A percentile compares a stretch with the other conserved stretches of the same genome.
Conservation (phyloP, 768 basidiomycete genomes). For the Tricholoma flavovirens region DNA sequence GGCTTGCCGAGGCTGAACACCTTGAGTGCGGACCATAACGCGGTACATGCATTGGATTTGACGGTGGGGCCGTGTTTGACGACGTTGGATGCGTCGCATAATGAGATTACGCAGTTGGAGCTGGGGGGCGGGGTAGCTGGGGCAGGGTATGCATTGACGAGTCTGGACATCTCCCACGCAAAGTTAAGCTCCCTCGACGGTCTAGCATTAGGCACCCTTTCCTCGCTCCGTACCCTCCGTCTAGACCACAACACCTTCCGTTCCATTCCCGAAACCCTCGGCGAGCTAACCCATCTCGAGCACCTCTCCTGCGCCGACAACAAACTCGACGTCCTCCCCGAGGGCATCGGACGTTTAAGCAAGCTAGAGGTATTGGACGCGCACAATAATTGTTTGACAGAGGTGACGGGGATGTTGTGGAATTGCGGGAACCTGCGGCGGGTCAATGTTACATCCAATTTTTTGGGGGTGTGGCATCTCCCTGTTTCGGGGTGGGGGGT, state of each 20-base stretch:
- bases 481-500: conserved; percentile 33
- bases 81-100: conserved; percentile 73
- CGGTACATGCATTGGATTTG: conserved; percentile 74
- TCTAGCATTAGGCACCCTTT: conserved; percentile 62
- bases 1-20: conserved; percentile 62
- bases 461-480: conserved; percentile 67
- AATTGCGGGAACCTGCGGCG: conserved; percentile 63
- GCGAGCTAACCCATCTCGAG: conserved; percentile 64
- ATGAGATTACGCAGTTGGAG: conserved; percentile 80
- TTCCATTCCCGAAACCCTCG: conserved; percentile 77
- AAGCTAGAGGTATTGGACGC: conserved; percentile 75
- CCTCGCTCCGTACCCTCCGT: conserved; percentile 62
- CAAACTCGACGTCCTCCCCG: conserved; percentile 69
- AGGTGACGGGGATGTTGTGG: conserved; percentile 78
- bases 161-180: conserved; percentile 80
- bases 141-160: conserved; percentile 49
- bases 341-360: conserved; percentile 68
- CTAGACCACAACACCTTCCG: conserved; percentile 87
- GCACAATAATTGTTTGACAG: conserved; percentile 84
- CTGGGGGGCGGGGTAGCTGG: conserved; percentile 39
- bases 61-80: conserved; percentile 62
- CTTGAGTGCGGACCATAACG: conserved; percentile 79
- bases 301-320: conserved; percentile 89
- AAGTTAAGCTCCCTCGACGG: conserved; percentile 85
- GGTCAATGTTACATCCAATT: conserved; percentile 88